phyloP scores from a whole-genome alignment of 2,329 filamentous ascomycete genomes.

The Colletotrichum sp. region DNA sequence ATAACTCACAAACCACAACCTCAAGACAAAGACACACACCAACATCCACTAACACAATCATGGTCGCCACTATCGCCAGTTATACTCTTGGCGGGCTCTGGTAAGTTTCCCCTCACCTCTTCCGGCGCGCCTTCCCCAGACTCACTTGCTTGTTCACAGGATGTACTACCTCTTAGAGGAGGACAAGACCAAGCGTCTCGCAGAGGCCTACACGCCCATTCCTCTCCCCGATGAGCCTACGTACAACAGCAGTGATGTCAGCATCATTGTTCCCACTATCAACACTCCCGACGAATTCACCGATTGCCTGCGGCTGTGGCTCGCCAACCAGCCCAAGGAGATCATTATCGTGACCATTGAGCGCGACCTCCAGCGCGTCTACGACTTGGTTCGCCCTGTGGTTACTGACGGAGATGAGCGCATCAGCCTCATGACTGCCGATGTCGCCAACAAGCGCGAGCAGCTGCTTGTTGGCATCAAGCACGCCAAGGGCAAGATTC shows the following conservation, averaged over 20 bases:
- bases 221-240: not conserved
- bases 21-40: not conserved
- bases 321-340: conserved; percentile 26
- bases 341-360: conserved; percentile 32
- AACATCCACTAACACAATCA: not conserved
- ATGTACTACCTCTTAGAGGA: conserved; percentile 4
- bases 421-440: conserved; percentile 22
- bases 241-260: conserved; percentile 24
- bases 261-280: conserved; percentile 31
- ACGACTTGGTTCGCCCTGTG: not conserved
- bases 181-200: not conserved
- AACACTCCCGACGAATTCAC: conserved; percentile 25
- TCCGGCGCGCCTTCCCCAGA: too few relatives aligned
- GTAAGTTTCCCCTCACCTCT: not conserved
- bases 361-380: conserved; percentile 4
- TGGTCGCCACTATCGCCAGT: not conserved
- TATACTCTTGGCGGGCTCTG: not conserved
- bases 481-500: conserved; percentile 23
- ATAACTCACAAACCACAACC: not conserved
- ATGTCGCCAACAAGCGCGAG: conserved; percentile 27
- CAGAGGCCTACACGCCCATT: not conserved
- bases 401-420: not conserved
- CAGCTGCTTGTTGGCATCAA: conserved; percentile 29
- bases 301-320: conserved; percentile 25
- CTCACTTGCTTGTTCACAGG: not conserved